Conservation (phyloP, 139 green algal genomes). For the Closterium sp. region DNA sequence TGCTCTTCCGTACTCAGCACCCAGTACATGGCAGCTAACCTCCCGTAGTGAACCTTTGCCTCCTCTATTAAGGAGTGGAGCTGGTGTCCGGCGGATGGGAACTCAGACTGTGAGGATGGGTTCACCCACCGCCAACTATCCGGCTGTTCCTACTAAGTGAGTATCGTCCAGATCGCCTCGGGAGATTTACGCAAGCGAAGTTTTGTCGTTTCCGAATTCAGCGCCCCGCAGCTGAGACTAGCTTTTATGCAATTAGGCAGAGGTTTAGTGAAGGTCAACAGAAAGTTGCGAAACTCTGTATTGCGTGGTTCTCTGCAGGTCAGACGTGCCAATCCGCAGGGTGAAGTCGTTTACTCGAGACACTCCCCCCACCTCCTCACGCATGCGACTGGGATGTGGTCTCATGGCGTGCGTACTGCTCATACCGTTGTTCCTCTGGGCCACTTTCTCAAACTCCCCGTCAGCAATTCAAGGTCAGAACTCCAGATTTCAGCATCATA, state of each 20-base stretch:
- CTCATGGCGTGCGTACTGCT: background rate
- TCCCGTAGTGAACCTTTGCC: background rate
- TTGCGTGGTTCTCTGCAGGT: background rate
- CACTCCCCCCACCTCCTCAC: background rate
- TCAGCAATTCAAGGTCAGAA: background rate
- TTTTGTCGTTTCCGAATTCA: background rate
- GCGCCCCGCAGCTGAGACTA: background rate
- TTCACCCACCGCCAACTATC: background rate
- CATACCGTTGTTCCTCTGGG: background rate
- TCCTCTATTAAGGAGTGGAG: too few species aligned
- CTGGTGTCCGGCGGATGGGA: too few species aligned
- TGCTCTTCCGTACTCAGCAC: background rate
- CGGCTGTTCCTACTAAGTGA: background rate
- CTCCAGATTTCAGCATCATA: background rate
- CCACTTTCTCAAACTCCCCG: background rate
- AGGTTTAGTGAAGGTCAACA: background rate
- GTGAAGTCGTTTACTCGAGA: background rate
- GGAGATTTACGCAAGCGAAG: too few species aligned
- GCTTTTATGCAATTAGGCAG: background rate
- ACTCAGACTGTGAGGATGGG: background rate
- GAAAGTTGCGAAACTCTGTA: background rate
- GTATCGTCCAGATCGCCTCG: background rate
- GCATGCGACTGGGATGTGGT: background rate
- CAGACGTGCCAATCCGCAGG: background rate
- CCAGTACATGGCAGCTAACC: background rate